Conservation (phyloP, 2,329 filamentous ascomycete species). For the Venturia pyrina region DNA sequence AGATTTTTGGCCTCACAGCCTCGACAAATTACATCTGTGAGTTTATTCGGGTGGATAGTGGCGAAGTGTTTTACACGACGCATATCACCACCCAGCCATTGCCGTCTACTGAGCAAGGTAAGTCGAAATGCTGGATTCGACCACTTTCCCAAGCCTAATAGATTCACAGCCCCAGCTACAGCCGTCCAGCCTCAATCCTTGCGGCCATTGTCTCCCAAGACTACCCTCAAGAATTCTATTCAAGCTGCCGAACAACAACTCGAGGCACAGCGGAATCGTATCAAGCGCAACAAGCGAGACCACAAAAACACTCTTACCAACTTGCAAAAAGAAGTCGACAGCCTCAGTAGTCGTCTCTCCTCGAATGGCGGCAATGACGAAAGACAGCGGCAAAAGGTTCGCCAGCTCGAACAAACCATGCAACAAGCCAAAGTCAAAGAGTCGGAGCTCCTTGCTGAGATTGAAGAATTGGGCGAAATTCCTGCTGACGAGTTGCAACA, state of each 20-base stretch:
- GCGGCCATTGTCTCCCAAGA: conserved; percentile 65
- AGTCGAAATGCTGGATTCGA: conserved; percentile 18
- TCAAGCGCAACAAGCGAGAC: conserved; percentile 64
- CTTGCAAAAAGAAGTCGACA: conserved; percentile 65
- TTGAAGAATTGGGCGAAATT: conserved; percentile 54
- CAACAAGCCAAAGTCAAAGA: conserved; percentile 58
- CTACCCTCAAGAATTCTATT: conserved; percentile 68
- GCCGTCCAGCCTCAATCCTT: conserved; percentile 47
- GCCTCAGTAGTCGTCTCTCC: conserved; percentile 53
- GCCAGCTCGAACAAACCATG: conserved; percentile 66
- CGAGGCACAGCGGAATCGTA: conserved; percentile 55
- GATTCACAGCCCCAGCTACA: conserved; percentile 33
- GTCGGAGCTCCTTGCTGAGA: conserved; percentile 44
- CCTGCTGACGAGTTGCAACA: conserved; percentile 52
- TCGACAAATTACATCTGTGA: conserved; percentile 70
- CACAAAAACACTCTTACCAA: conserved; percentile 59
- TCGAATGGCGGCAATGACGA: conserved; percentile 64
- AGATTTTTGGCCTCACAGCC: conserved; percentile 57
- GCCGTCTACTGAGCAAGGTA: conserved; percentile 49
- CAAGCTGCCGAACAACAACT: conserved; percentile 61
- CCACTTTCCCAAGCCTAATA: conserved; percentile 1
- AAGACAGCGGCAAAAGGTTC: conserved; percentile 62
- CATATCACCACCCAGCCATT: conserved; percentile 59
- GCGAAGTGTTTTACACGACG: conserved; percentile 58
- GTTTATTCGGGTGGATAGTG: conserved; percentile 59